Conservation (phyloP, 1,284 basidiomycete species). For the Phlebopus sp. region DNA sequence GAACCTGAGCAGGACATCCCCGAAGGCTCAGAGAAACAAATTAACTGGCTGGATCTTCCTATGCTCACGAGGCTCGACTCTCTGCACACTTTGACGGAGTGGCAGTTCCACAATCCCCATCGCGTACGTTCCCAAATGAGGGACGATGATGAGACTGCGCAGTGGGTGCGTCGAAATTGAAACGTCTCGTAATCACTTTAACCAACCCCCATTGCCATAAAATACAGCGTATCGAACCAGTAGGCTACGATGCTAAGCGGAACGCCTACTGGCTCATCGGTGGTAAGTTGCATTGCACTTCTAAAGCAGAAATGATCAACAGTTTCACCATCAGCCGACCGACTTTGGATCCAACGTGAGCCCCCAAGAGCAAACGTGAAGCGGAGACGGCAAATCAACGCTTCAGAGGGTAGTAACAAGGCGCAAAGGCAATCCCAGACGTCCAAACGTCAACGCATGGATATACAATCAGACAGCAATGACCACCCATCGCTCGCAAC, state of each 20-base stretch:
- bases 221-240: conserved; percentile 76
- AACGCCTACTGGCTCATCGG: conserved; percentile 92
- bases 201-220: conserved; percentile 7
- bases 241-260: conserved; percentile 78
- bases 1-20: conserved; percentile 17
- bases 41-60: conserved; percentile 65
- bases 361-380: conserved; percentile 57
- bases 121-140: conserved; percentile 70
- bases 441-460: conserved; percentile 24
- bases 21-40: conserved; percentile 22
- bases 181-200: neutral
- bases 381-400: conserved; percentile 47
- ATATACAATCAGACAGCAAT: neutral
- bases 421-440: conserved; percentile 16
- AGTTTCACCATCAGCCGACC: conserved; percentile 49
- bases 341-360: conserved; percentile 83
- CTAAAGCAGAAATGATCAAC: neutral
- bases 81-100: conserved; percentile 68
- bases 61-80: conserved; percentile 77
- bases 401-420: conserved; percentile 29
- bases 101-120: conserved; percentile 76
- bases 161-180: conserved; percentile 57
- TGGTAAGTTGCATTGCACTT: conserved; percentile 40
- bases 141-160: conserved; percentile 68
- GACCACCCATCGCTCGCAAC: conserved; percentile 15